These are phyloP conservation scores for Rhodotorula diobovata DNA, from an alignment of 768 basidiomycete species.

Conservation along the genomic window DNA sequence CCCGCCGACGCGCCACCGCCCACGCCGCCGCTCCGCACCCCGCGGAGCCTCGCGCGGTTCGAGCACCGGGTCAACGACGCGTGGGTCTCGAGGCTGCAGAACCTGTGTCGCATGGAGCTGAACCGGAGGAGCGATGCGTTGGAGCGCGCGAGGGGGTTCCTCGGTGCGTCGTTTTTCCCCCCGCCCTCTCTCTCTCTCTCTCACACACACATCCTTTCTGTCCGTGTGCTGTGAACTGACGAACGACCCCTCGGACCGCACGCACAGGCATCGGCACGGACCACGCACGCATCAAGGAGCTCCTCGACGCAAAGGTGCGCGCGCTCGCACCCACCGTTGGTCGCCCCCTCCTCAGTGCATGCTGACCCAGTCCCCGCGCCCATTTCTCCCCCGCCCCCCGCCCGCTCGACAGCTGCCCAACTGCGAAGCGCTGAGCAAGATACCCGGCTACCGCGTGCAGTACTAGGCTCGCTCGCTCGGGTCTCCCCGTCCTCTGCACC, in stretches of 20 bases:
- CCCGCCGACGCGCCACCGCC: too few relatives aligned
- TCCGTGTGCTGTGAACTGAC: too few relatives aligned
- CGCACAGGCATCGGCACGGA: conserved; percentile 64
- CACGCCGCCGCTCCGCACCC: background rate
- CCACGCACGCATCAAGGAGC: conserved; percentile 74
- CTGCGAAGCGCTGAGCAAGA: conserved; percentile 67
- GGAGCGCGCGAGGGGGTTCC: conserved; percentile 74
- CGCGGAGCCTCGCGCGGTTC: conserved; percentile 10
- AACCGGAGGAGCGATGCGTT: conserved; percentile 66
- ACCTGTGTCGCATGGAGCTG: conserved; percentile 61
- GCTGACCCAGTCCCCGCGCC: background rate
- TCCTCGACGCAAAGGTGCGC: conserved; percentile 44
- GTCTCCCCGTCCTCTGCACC: too few relatives aligned
- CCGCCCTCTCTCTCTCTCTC: too few relatives aligned
- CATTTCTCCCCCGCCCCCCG: background rate
- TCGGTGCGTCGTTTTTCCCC: conserved; percentile 53
- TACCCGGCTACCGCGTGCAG: conserved; percentile 7
- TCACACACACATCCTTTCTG: background rate
- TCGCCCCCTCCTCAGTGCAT: background rate
- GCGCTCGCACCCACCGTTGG: background rate
- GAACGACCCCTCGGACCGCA: too few relatives aligned
- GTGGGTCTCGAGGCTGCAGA: conserved; percentile 55
- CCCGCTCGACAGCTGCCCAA: conserved; percentile 61
- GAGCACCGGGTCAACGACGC: conserved; percentile 28
- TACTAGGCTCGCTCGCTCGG: background rate